Conservation (phyloP, 2,329 filamentous ascomycete genomes). For the Phaeosphaeria sp. region DNA sequence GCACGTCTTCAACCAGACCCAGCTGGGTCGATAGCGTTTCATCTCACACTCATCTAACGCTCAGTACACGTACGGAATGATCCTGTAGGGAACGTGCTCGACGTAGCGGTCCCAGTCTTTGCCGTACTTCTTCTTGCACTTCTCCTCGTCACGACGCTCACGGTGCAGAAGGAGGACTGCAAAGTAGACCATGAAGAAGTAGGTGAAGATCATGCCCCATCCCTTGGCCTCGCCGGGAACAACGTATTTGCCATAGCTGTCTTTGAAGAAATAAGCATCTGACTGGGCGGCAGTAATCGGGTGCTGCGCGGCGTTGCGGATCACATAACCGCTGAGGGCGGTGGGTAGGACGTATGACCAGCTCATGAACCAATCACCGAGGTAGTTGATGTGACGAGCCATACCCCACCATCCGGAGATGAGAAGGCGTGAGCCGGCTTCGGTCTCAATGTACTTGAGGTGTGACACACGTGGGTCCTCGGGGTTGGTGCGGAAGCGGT, state of each 20-base stretch:
- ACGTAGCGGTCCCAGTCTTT: slow-evolving; percentile 92
- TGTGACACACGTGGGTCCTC: slow-evolving; percentile 79
- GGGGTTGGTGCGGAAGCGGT: slow-evolving; percentile 87
- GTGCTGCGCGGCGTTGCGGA: slow-evolving; percentile 57
- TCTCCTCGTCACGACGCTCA: slow-evolving; percentile 85
- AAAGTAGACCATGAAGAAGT: slow-evolving; percentile 95
- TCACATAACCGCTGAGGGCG: slow-evolving; percentile 79
- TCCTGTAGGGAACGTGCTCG: slow-evolving; percentile 78
- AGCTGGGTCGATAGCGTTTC: slow-evolving; percentile 32
- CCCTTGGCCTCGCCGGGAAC: slow-evolving; percentile 76
- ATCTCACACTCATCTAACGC: slow-evolving; percentile 7
- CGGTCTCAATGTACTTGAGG: slow-evolving; percentile 85
- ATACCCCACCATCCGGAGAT: slow-evolving; percentile 92
- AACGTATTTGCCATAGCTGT: slow-evolving; percentile 67
- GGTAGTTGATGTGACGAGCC: slow-evolving; percentile 92
- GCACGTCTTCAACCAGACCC: slow-evolving; percentile 36
- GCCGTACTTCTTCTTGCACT: slow-evolving; percentile 90
- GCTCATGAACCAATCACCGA: slow-evolving; percentile 92
- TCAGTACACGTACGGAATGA: slow-evolving; percentile 85
- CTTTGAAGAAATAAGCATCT: slow-evolving; percentile 61
- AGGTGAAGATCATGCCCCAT: slow-evolving; percentile 87
- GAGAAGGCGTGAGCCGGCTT: slow-evolving; percentile 79
- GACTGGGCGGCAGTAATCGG: slow-evolving; percentile 50
- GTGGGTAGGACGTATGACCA: slow-evolving; percentile 92
- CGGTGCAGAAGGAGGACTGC: slow-evolving; percentile 84